Conservation (phyloP, 345 rosid species). For the Draba incana region DNA sequence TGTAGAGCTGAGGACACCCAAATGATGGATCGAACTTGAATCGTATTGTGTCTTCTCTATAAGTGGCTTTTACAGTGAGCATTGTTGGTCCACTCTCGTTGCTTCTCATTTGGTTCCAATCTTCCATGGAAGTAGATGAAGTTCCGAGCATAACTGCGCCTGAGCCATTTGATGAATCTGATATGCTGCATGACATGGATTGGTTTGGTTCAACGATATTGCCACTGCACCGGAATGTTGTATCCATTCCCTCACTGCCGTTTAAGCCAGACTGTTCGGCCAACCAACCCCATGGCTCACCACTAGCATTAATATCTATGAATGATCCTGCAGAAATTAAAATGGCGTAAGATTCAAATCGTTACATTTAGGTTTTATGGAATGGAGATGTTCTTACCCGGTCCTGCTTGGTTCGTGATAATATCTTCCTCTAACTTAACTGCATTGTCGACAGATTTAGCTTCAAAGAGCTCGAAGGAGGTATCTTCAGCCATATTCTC, state of each 20-base stretch:
- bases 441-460: conserved; percentile 46
- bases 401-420: conserved; percentile 35
- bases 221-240: conserved; percentile 48
- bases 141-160: conserved; percentile 55
- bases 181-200: conserved; percentile 59
- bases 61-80: conserved; percentile 77
- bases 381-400: conserved; percentile 26
- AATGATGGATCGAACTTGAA: conserved; percentile 77
- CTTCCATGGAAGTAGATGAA: conserved; percentile 67
- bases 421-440: conserved; percentile 64
- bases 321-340: conserved; percentile 40
- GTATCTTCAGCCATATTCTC: conserved; percentile 33
- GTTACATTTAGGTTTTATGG: conserved; percentile 5
- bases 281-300: conserved; percentile 45
- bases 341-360: neutral
- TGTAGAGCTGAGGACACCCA: conserved; percentile 76
- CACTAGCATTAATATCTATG: conserved; percentile 47
- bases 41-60: conserved; percentile 69
- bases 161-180: conserved; percentile 69
- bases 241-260: conserved; percentile 51
- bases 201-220: conserved; percentile 51
- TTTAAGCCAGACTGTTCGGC: conserved; percentile 41
- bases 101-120: conserved; percentile 47
- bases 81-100: conserved; percentile 51
- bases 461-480: conserved; percentile 19